Percentiles rank a stretch among this genome's conserved stretches.
These are phyloP conservation scores for Aspergillus alliaceus DNA, from an alignment of 2,329 filamentous ascomycete species.

Conservation along the genomic window DNA sequence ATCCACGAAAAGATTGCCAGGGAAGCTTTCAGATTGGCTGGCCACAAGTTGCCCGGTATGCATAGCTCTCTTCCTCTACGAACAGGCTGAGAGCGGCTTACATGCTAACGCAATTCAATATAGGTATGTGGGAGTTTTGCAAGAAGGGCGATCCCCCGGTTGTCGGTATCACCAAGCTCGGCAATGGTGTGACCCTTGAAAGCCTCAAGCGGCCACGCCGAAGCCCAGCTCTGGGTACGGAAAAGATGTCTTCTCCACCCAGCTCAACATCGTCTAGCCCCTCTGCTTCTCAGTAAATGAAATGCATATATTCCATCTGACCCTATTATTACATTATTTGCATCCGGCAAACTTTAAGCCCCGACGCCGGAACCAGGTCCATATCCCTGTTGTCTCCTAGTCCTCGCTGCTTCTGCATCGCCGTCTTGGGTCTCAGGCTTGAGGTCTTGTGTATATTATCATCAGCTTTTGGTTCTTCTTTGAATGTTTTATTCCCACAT, in stretches of 20 bases:
- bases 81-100: neutral
- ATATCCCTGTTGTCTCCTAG: conserved; percentile 55
- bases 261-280: conserved; percentile 37
- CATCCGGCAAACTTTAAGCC: conserved; percentile 36
- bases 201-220: conserved; percentile 78
- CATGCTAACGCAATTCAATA: conserved; percentile 19
- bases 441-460: conserved; percentile 43
- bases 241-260: conserved; percentile 29
- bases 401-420: conserved; percentile 39
- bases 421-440: conserved; percentile 35
- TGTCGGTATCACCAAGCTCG: conserved; percentile 89
- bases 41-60: conserved; percentile 89
- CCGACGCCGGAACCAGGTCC: conserved; percentile 57
- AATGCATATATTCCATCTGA: conserved; percentile 3
- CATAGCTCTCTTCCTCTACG: conserved; percentile 7
- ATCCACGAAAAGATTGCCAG: conserved; percentile 91
- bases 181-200: conserved; percentile 76
- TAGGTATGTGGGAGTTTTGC: conserved; percentile 78
- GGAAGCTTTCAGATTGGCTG: conserved; percentile 91
- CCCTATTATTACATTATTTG: conserved; percentile 9
- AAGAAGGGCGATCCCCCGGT: conserved; percentile 86
- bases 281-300: conserved; percentile 35
- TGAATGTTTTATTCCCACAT: conserved; percentile 15
- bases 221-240: conserved; percentile 52
- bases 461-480: conserved; percentile 32